Evolutionary conservation across 1,284 basidiomycete genomes (phyloP), one percentile per base, ranked within the genome.

Genomic region (Microbotryum scabiosae): DNA sequence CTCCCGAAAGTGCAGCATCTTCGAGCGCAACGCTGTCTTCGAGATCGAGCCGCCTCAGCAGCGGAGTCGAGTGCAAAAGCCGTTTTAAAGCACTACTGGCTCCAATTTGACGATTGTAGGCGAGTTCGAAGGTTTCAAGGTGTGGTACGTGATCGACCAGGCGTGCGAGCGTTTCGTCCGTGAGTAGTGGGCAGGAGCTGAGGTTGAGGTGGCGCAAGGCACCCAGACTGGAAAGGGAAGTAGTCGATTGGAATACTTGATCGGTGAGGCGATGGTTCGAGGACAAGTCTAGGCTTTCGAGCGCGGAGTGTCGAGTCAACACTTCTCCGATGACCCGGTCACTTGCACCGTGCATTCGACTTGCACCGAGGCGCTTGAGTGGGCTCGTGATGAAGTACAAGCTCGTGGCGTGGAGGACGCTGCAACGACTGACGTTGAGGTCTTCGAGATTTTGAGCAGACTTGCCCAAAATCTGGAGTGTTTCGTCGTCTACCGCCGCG

Each of bases 81-180:
- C 79, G 79, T n/a, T 88, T 76, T 10, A 96, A 75, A 3, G 88
- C 87, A 3, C 80, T 81, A 63, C 88, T 84, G 62, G 80, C 81
- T 62, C 90, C 72, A 51, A 82, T 81, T n/a, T 78, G 70, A 3
- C 86, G 85, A 48, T 90, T 83, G 8, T 85, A 84, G 1, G 87
- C 88, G 60, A 94, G 74, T 76, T 97, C 91, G 44, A 96, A 77
- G 56, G 84, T 81, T 71, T 88, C 85, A n/a, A 96, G 79, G 54
- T 78, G 73, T 1, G 91, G 90, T 8, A 91, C 79, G 12, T 83
- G 79, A 71, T 84, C 75, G 6, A 86, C 84, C 26, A 97, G 78
- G 69, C 86, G 82, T 7, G 82, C 79, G 70, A 88, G 85, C 4
- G 85, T 84, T 36, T 78, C 78, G 69, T 90, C 85, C 0, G 88